Base-by-base conservation (phyloP, 129 eudicot species). In the Flaveria linearis region DNA sequence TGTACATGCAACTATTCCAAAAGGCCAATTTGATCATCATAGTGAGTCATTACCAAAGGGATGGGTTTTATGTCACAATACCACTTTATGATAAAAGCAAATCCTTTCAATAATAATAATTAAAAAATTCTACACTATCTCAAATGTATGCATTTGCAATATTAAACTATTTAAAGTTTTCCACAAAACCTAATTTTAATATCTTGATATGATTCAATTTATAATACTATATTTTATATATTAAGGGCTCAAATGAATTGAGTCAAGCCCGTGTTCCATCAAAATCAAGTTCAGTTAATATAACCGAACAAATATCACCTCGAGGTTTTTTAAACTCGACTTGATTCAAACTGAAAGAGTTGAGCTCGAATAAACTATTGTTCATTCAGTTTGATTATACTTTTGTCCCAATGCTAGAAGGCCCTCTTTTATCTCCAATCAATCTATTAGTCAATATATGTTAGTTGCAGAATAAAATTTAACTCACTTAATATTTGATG, bases 1-100 rank as follows among this genome's bases (percentile, higher is more conserved):
- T 80, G 83, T 80, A 80, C 83, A 80, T 64, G 79, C 68, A 80
- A 80, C 83, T 73, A 65, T 80, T 80, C 68, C 62, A 72, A 73
- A 80, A 73, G 74, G 78, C 78, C 62, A 64, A 80, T 52, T 72
- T 66, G 78, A 80, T 80, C 74, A 80, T 80, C 78, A 73, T 56
- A 80, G 47, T 42, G 69, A 73, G 73, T 80, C 49, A 80, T 80
- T 73, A 74, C 78, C 74, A 80, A 52, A 80, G 83, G 83, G 83
- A 80, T 80, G 79, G 74, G 78, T 82, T 69, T 73, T 65, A 77
- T 80, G 83, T 80, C 83, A 73, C 83, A 80, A 73, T 64, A 42
- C 83, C 74, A 80, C 83, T 80, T 80, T 80, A 64, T 80, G 50
- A 22, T 73, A 80, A 80, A 80, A 80, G 73, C 74, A 69, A 72